phyloP scores from a whole-genome alignment of 2,329 filamentous ascomycete genomes.

The Aureobasidium namibiae region DNA sequence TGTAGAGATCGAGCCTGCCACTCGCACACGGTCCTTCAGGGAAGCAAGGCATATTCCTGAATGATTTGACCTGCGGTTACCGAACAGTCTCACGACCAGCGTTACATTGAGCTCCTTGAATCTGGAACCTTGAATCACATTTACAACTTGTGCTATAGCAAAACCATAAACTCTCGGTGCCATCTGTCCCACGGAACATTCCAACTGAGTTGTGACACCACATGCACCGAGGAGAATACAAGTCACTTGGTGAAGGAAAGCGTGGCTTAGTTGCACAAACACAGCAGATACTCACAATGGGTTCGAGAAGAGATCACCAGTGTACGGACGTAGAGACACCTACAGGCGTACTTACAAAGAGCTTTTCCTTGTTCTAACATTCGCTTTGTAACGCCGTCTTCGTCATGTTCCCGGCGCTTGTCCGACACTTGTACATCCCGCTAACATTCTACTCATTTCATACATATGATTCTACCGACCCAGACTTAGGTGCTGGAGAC shows the following conservation, averaged over 20 bases:
- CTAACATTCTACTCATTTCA: not conserved
- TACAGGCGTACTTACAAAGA: not conserved
- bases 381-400: not conserved
- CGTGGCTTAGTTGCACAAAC: not conserved
- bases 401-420: not conserved
- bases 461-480: not conserved
- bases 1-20: not conserved
- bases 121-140: not conserved
- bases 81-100: not conserved
- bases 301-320: not conserved
- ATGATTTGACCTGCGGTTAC: no score
- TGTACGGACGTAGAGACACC: not conserved
- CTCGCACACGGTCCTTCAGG: not conserved
- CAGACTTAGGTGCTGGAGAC: not conserved
- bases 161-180: no score
- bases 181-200: not conserved
- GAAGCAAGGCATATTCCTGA: not conserved
- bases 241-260: not conserved
- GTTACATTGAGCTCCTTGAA: not conserved
- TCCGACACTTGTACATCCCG: not conserved
- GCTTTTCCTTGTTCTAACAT: not conserved
- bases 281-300: not conserved
- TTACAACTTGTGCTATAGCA: not conserved
- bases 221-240: not conserved
- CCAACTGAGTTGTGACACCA: not conserved